Conservation (phyloP, 2,329 filamentous ascomycete species). For the Stagonosporopsis cucurbitacearum region DNA sequence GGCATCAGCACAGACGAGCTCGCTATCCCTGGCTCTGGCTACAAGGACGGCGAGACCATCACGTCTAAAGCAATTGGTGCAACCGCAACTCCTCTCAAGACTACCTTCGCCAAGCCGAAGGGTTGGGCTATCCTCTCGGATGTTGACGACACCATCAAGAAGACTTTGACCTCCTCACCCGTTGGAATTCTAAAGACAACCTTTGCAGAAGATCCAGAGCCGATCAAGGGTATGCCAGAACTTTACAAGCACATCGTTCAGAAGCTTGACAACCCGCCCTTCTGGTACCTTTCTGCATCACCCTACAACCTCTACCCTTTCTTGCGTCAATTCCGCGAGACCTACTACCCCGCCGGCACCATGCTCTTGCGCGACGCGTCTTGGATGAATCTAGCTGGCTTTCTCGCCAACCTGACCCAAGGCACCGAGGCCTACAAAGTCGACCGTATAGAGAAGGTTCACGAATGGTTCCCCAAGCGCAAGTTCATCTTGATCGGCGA, state of each 20-base stretch:
- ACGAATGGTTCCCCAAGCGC: conserved; percentile 77
- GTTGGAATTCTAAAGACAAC: conserved; percentile 83
- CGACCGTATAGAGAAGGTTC: conserved; percentile 77
- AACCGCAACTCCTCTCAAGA: conserved; percentile 65
- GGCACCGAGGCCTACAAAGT: conserved; percentile 88
- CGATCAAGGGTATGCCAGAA: conserved; percentile 82
- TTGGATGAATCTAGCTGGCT: conserved; percentile 82
- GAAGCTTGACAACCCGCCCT: conserved; percentile 68
- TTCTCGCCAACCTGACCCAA: conserved; percentile 79
- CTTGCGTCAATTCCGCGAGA: conserved; percentile 73
- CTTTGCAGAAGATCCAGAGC: conserved; percentile 75
- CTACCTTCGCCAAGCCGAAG: conserved; percentile 74
- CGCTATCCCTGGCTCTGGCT: conserved; percentile 57
- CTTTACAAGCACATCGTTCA: conserved; percentile 73
- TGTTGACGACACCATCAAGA: conserved; percentile 94
- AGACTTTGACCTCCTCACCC: conserved; percentile 81
- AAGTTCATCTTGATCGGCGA: conserved; percentile 88
- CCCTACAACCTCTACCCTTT: conserved; percentile 95
- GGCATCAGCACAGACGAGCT: conserved; percentile 71
- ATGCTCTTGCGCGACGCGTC: conserved; percentile 84
- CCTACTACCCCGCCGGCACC: conserved; percentile 76
- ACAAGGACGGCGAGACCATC: conserved; percentile 43
- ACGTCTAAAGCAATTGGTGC: conserved; percentile 42
- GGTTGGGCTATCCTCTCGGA: conserved; percentile 90
- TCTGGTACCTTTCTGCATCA: conserved; percentile 93